Evolutionary conservation across 2,329 filamentous ascomycete genomes (phyloP).

Genomic region (Clarireedia paspali): DNA sequence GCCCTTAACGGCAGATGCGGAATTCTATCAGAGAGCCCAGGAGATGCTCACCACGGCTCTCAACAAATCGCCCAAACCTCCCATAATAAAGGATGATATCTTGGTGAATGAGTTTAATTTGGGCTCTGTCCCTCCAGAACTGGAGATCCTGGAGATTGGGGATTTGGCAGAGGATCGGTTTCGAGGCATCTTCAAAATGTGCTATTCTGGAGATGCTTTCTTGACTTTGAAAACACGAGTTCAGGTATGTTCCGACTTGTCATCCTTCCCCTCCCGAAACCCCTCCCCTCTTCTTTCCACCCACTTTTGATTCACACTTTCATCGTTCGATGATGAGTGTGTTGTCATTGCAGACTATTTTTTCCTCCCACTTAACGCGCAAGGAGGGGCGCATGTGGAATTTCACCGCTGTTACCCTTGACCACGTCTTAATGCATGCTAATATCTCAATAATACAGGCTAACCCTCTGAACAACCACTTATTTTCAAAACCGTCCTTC

Average conservation of each 20-base stretch:
- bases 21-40: conserved; percentile 81
- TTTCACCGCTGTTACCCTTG: conserved; percentile 11
- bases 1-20: conserved; percentile 90
- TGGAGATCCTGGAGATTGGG: conserved; percentile 96
- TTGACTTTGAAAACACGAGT: conserved; percentile 92
- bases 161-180: conserved; percentile 96
- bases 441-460: conserved; percentile 53
- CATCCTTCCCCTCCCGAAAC: conserved; percentile 5
- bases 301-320: conserved; percentile 1
- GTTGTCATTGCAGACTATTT: conserved; percentile 1
- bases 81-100: conserved; percentile 99
- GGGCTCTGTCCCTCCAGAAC: conserved; percentile 84
- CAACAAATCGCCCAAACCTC: conserved; percentile 96
- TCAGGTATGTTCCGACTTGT: conserved; percentile 52
- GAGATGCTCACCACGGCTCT: conserved; percentile 91
- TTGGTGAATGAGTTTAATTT: conserved; percentile 96
- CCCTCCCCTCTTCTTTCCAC: conserved; percentile 4
- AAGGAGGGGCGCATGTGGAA: background rate
- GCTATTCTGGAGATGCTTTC: conserved; percentile 91
- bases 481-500: conserved; percentile 84
- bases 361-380: background rate
- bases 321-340: background rate
- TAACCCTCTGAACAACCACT: conserved; percentile 92
- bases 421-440: conserved; percentile 33
- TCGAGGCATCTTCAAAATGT: conserved; percentile 98